Base-by-base conservation (phyloP, 2,329 filamentous ascomycete genomes). In the Fusarium devonianum region DNA sequence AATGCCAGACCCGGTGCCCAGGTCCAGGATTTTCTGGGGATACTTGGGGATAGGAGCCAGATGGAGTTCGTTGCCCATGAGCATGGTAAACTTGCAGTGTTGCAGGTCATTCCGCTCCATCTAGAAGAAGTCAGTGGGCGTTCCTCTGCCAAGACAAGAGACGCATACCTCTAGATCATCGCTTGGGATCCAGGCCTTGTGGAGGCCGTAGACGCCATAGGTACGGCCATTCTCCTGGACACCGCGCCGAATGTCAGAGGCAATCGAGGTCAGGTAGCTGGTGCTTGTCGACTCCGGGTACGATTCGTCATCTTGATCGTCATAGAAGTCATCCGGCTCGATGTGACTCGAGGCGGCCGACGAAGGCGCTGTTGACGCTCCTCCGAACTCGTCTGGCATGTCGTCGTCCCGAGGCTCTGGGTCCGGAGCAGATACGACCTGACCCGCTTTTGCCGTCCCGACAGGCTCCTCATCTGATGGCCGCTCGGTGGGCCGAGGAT, bases 261-360 rank as follows among this genome's bases (percentile, higher is more conserved):
- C 63, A 8, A 68, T 60, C 1, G 62, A 65, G 7, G 60, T 61
- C 7, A 68, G 37, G 23, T 62, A 68, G 40, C 58, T 69, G 29
- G 58, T 74, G 54, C 39, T 68, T 9, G 55, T 57, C 10, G 67
- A 70, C 4, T 64, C 65, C 2, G 67, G 60, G 29, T 71, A 66
- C 1, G 68, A 51, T 5, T 64, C 62, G 14, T 64, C 63, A 7
- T 63, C 60, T 12, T 62, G 58, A 9, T 62, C 67, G 30, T 56
- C 35, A 25, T 42, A 34, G n/a, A 39, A 58, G 6, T 29, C n/a
- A 12, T 64, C 60, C 7, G 57, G 56, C 21, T 65, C 62, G 10
- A 65, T 65, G 13, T 17, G 46, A 11, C 36, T 36, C 8, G 53
- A 45, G 17, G 39, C 32, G 13, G 39, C 35, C 10, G 34, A 25